Evolutionary conservation across 495 filamentous ascomycete genomes (phyloP).

Genomic region (Haplographium delicatum): DNA sequence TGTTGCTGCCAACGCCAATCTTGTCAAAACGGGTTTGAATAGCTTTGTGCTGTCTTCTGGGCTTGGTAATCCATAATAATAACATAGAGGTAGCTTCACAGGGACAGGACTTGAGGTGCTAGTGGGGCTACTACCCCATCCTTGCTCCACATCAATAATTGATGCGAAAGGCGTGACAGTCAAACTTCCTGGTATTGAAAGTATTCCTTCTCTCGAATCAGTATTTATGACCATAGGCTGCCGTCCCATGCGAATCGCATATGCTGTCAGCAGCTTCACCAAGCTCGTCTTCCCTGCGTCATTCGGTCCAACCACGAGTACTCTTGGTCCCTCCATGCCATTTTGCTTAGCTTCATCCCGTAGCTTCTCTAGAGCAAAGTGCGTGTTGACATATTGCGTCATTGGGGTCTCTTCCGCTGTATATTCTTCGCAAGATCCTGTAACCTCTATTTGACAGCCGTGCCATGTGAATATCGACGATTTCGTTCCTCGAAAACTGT

Average conservation of each 20-base stretch:
- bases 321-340: conserved; percentile 59
- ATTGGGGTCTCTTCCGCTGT: conserved; percentile 81
- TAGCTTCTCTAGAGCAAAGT: conserved; percentile 50
- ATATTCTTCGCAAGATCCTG: conserved; percentile 52
- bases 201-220: conserved; percentile 79
- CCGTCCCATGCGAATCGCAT: conserved; percentile 69
- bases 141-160: conserved; percentile 84
- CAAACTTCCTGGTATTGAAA: conserved; percentile 78
- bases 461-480: conserved; percentile 87
- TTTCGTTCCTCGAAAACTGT: conserved; percentile 79
- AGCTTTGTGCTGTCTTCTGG: conserved; percentile 69
- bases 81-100: conserved; percentile 89
- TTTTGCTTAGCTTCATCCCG: conserved; percentile 37
- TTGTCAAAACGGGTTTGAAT: conserved; percentile 67
- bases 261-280: conserved; percentile 72
- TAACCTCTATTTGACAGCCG: conserved; percentile 78
- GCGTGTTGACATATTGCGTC: conserved; percentile 75
- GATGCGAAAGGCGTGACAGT: conserved; percentile 77
- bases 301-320: conserved; percentile 77
- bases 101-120: conserved; percentile 82
- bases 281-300: conserved; percentile 83
- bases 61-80: conserved; percentile 72
- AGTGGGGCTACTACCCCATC: conserved; percentile 87
- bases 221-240: conserved; percentile 83
- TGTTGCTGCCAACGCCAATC: conserved; percentile 73